Evolutionary conservation across 257 asterid genomes (phyloP).

Genomic region (Capsicum chinense): DNA sequence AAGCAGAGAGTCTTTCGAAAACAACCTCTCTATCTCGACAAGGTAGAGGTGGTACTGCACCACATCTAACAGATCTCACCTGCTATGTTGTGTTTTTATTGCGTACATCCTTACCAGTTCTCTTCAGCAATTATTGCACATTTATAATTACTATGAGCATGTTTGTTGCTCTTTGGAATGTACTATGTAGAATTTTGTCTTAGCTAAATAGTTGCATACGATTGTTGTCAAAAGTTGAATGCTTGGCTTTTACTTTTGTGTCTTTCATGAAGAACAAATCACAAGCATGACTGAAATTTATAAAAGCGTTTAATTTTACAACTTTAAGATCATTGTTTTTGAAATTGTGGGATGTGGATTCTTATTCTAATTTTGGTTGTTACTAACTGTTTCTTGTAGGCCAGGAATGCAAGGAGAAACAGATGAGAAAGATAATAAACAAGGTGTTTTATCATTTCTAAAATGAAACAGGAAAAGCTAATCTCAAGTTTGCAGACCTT

Average conservation of each 20-base stretch:
- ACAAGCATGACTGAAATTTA: not conserved
- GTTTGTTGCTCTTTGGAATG: too few relatives aligned
- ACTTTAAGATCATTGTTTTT: not conserved
- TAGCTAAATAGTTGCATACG: not conserved
- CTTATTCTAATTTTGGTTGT: not conserved
- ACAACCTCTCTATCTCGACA: not conserved
- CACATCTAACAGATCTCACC: too few relatives aligned
- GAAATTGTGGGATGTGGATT: not conserved
- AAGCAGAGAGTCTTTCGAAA: not conserved
- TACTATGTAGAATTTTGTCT: too few relatives aligned
- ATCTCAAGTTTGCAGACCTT: constrained; percentile 80
- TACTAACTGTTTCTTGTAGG: constrained; percentile 50
- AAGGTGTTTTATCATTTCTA: constrained; percentile 69
- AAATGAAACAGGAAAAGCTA: constrained; percentile 54
- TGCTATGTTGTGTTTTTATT: not conserved
- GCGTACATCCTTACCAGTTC: not conserved
- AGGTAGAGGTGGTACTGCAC: not conserved
- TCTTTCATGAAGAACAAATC: not conserved
- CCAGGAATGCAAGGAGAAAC: constrained; percentile 76
- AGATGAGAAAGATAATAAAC: constrained; percentile 61
- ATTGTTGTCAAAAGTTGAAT: not conserved
- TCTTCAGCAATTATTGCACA: not conserved
- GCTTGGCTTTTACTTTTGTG: not conserved
- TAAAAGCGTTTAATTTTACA: too few relatives aligned
- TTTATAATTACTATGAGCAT: not conserved